A percentile compares a stretch with the other conserved stretches of the same genome.
These are phyloP conservation scores for Exophiala spinifera DNA, from an alignment of 2,329 filamentous ascomycete species.

Conservation along the genomic window DNA sequence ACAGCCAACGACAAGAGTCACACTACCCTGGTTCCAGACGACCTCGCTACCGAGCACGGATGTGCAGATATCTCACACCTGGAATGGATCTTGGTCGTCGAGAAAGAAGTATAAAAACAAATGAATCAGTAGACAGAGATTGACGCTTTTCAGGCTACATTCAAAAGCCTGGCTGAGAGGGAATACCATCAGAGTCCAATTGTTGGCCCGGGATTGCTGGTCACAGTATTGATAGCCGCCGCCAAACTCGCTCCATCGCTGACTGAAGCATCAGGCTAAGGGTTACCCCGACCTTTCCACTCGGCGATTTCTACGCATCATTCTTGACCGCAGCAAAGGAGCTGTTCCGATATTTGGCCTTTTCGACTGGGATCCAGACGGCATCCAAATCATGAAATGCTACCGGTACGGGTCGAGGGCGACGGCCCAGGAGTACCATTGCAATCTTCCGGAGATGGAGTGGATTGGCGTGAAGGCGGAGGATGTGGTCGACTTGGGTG, in stretches of 20 bases:
- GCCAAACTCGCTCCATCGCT: neutral
- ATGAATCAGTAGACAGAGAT: neutral
- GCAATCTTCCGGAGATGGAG: conserved; percentile 47
- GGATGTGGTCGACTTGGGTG: conserved; percentile 35
- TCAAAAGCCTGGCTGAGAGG: conserved; percentile 54
- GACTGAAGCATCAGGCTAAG: conserved; percentile 50
- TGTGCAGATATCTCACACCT: conserved; percentile 36
- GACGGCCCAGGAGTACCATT: conserved; percentile 52
- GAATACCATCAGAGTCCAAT: conserved; percentile 43
- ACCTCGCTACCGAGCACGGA: conserved; percentile 1
- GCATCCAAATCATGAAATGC: conserved; percentile 59
- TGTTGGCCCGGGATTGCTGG: conserved; percentile 49
- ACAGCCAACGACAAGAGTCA: neutral
- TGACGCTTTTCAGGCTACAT: conserved; percentile 50
- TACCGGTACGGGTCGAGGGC: conserved; percentile 61
- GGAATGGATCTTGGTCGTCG: conserved; percentile 60
- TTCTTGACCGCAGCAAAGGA: conserved; percentile 33
- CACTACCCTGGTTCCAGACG: conserved; percentile 12
- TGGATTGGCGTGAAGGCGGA: conserved; percentile 58
- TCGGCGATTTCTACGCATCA: conserved; percentile 50
- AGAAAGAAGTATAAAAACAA: conserved; percentile 56
- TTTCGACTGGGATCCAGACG: conserved; percentile 62
- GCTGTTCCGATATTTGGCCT: conserved; percentile 50
- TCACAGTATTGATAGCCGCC: conserved; percentile 48
- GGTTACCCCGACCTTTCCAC: conserved; percentile 63